Evolutionary conservation across 768 basidiomycete genomes (phyloP).

Genomic region (Phaffia australis): DNA sequence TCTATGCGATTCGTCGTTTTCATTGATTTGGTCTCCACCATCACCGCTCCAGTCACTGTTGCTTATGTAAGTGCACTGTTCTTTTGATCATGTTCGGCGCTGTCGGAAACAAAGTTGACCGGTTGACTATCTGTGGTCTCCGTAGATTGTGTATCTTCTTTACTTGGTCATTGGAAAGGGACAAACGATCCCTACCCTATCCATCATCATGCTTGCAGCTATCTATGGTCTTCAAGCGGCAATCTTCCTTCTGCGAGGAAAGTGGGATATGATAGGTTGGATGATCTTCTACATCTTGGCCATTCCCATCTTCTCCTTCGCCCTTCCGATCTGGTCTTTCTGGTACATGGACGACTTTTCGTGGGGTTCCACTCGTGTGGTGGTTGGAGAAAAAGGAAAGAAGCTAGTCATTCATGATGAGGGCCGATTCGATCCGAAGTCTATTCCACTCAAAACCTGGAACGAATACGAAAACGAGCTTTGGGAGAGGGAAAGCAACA

Average conservation of each 20-base stretch:
- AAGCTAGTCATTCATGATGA: slow-evolving; percentile 94
- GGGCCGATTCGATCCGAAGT: slow-evolving; percentile 87
- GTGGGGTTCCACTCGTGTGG: slow-evolving; percentile 50
- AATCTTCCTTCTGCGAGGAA: slow-evolving; percentile 80
- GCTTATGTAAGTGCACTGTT: slow-evolving; percentile 16
- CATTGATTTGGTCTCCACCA: slow-evolving; percentile 81
- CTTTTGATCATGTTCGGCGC: background rate
- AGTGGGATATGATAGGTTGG: slow-evolving; percentile 98
- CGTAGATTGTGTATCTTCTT: slow-evolving; percentile 74
- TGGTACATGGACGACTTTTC: slow-evolving; percentile 98
- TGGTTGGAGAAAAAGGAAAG: slow-evolving; percentile 88
- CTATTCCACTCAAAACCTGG: slow-evolving; percentile 94
- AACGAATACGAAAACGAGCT: slow-evolving; percentile 93
- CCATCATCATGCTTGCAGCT: slow-evolving; percentile 83
- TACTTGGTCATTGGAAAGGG: slow-evolving; percentile 60
- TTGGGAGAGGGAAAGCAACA: slow-evolving; percentile 95
- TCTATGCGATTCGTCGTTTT: slow-evolving; percentile 98
- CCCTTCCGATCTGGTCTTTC: slow-evolving; percentile 88
- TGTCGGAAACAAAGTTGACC: background rate
- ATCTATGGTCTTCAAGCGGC: slow-evolving; percentile 90
- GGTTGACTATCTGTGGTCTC: slow-evolving; percentile 27
- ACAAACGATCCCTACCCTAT: slow-evolving; percentile 62
- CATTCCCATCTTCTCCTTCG: slow-evolving; percentile 84
- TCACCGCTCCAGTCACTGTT: slow-evolving; percentile 65
- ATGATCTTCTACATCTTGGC: slow-evolving; percentile 93